Base-by-base conservation (phyloP, 495 filamentous ascomycete genomes). In the Hapsidospora chrysogenum region DNA sequence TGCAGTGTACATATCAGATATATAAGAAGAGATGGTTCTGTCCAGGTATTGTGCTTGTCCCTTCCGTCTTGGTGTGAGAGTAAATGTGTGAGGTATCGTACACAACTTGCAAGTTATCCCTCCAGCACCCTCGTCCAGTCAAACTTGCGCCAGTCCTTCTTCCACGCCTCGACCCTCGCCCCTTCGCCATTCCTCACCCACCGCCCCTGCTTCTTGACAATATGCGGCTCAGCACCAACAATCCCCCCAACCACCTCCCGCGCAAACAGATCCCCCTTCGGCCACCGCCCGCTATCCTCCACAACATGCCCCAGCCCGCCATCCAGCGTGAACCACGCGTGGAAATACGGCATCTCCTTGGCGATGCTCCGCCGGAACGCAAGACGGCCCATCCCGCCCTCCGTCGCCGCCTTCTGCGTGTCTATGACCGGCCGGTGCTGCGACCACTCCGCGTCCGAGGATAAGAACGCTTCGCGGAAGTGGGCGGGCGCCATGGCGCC, bases 291-390 rank as follows among this genome's bases (percentile, higher is more conserved):
- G 28, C 70, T 62, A 48, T 96, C 84, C 56, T 97, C 89, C 8
- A 97, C 79, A 19, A 97, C 67, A 50, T 97, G 89, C 0, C 85
- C 89, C 36, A 97, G 49, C 2, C 89, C 89, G 3, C 92, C 92
- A 50, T 96, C 84, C 5, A 97, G 55, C 40, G 74, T 70, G 50
- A 96, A 95, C 85, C 85, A 97, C 11, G 85, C 86, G 44, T 97
- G 89, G 54, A 97, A 96, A 51, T 97, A 97, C 17, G 89, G 89
- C 85, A 93, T 92, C 59, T 97, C 89, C 61, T 92, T 95, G 17
- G 78, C 83, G 21, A 97, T 56, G 2, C 70, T 76, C 31, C 75
- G 64, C 2, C 89, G 70, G 56, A 97, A 96, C 29, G 89, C 85
- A 38, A 63, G 50, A 51, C 81, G 79, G 0, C 92, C 92, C 23